Evolutionary conservation across 2,329 filamentous ascomycete species (phyloP).

Genomic region (Lachnellula occidentalis): DNA sequence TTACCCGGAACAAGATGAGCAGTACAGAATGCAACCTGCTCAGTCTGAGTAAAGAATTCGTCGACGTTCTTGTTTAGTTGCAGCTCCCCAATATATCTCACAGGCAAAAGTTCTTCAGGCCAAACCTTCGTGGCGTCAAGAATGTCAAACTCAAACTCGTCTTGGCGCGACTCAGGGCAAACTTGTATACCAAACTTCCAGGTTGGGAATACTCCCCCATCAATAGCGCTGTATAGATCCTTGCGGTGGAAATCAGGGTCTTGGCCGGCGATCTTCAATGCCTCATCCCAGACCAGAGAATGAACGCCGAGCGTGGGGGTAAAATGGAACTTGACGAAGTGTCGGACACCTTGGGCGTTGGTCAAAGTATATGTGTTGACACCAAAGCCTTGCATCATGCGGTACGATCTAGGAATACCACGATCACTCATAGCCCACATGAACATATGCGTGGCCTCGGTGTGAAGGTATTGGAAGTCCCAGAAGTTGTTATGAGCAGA

Average conservation of each 20-base stretch:
- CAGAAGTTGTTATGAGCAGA: conserved; percentile 71
- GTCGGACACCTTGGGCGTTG: conserved; percentile 62
- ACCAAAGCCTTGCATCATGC: conserved; percentile 84
- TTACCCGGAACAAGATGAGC: conserved; percentile 73
- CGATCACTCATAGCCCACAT: conserved; percentile 76
- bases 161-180: conserved; percentile 63
- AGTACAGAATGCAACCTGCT: conserved; percentile 80
- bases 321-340: conserved; percentile 75
- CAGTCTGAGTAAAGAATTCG: conserved; percentile 76
- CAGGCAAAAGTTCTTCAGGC: conserved; percentile 71
- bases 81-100: conserved; percentile 73
- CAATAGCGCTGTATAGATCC: conserved; percentile 70
- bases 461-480: conserved; percentile 65
- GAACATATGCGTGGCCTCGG: conserved; percentile 72
- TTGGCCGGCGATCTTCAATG: conserved; percentile 66
- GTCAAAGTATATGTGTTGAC: conserved; percentile 72
- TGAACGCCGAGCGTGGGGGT: conserved; percentile 66
- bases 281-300: conserved; percentile 75
- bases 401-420: conserved; percentile 65
- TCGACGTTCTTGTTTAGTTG: conserved; percentile 76
- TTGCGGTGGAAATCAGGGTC: conserved; percentile 80
- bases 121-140: conserved; percentile 82
- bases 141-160: conserved; percentile 81
- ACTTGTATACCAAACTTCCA: conserved; percentile 83
- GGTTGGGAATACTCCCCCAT: conserved; percentile 62